Base-by-base conservation (phyloP, 2,329 filamentous ascomycete genomes). In the Xylaria sp. region DNA sequence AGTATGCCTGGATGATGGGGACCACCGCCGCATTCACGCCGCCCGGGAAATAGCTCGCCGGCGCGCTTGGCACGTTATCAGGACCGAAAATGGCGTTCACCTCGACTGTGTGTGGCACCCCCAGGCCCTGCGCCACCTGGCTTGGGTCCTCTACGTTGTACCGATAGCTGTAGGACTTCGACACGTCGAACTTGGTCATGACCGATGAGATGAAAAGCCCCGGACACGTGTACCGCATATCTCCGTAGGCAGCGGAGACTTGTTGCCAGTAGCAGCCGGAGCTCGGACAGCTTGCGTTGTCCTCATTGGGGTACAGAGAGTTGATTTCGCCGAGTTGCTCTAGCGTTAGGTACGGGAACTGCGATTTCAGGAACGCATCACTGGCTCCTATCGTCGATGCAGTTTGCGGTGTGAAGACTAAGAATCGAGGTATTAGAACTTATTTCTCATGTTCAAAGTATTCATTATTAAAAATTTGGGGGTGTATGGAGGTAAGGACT, bases 41-140 rank as follows among this genome's bases (percentile, higher is more conserved):
- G 2, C 81, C 82, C 0, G 81, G 76, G 8, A 77, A 77, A 72
- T 93, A 93, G 55, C 86, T 90, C 2, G 75, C 75, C 0, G 90
- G 90, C 1, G 84, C 58, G 59, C 29, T 25, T 4, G 59, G 78
- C 0, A 85, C 82, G 74, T 90, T 86, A 3, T 84, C 80, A 0
- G 89, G 87, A 0, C 91, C 91, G 81, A 88, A 93, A 60, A 94
- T 88, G 0, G 90, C 89, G 59, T 86, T 84, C 0, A 89, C 71
- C 76, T 94, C 92, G 9, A 88, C 84, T 0, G 88, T 91, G 73
- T 94, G 92, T 6, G 86, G 85, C 0, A 92, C 90, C 0, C 92
- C 92, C 1, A 84, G 75, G 1, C 91, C 91, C 1, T 80, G 75
- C 0, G 80, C 81, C 25, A 87, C 80, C 55, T 87, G 81, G 0